Conservation (phyloP, 495 filamentous ascomycete species). For the Xylaria flabelliformis region DNA sequence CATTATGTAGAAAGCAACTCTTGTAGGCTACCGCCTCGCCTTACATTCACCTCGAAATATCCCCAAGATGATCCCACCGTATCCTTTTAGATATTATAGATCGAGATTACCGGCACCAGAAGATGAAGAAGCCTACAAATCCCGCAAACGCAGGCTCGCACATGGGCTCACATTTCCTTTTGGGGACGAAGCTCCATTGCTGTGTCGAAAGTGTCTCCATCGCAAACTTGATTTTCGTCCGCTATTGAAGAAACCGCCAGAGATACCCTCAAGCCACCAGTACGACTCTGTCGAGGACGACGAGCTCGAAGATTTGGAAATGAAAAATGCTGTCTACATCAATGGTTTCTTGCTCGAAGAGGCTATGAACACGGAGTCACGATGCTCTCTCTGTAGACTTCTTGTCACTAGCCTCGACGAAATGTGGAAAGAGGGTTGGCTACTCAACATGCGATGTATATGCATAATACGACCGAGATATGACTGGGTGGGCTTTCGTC, state of each 20-base stretch:
- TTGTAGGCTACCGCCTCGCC: not conserved
- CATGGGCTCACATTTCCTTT: not conserved
- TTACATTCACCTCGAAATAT: not conserved
- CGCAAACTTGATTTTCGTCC: slow-evolving; percentile 16
- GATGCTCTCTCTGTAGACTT: slow-evolving; percentile 7
- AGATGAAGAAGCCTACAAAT: not conserved
- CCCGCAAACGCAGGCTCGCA: not conserved
- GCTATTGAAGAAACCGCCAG: not conserved
- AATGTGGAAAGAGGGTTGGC: not conserved
- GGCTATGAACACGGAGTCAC: not conserved
- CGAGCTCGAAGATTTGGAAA: not conserved
- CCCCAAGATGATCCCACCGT: not conserved
- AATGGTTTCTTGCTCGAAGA: slow-evolving; percentile 13
- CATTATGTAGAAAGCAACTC: slow-evolving; percentile 2
- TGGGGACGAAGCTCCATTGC: not conserved
- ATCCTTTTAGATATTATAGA: slow-evolving; percentile 3
- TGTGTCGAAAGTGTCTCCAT: not conserved
- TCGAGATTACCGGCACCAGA: not conserved
- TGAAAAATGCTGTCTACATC: slow-evolving; percentile 5
- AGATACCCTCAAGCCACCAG: not conserved
- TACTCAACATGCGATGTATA: slow-evolving; percentile 5
- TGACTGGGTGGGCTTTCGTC: not conserved
- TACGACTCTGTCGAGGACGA: slow-evolving; percentile 8
- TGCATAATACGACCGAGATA: slow-evolving; percentile 19
- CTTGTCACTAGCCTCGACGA: not conserved